Conservation (phyloP, 2,329 filamentous ascomycete genomes). For the Diaporthe citriasiana region DNA sequence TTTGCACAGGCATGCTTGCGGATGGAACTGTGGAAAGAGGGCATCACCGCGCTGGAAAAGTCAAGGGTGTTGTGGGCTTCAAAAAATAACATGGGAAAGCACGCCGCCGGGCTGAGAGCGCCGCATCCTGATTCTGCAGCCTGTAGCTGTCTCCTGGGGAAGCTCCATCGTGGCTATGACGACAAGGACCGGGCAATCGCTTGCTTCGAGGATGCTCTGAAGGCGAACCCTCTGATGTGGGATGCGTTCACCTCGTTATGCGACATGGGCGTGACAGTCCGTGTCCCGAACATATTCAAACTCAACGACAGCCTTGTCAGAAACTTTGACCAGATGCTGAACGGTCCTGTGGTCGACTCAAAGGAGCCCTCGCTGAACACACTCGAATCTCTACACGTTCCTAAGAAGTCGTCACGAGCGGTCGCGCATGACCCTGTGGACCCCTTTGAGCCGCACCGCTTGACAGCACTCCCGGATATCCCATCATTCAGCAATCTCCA, state of each 20-base stretch:
- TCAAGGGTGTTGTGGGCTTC: slow-evolving; percentile 81
- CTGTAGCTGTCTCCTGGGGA: slow-evolving; percentile 86
- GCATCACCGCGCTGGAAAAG: slow-evolving; percentile 87
- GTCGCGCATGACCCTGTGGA: slow-evolving; percentile 58
- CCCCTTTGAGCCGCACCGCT: slow-evolving; percentile 65
- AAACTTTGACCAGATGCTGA: slow-evolving; percentile 59
- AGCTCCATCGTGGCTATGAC: slow-evolving; percentile 87
- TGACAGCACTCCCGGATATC: slow-evolving; percentile 57
- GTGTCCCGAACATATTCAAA: slow-evolving; percentile 89
- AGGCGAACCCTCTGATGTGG: slow-evolving; percentile 97
- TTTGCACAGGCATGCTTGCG: slow-evolving; percentile 91
- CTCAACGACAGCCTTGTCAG: slow-evolving; percentile 69
- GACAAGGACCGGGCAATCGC: slow-evolving; percentile 86
- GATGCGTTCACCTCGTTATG: slow-evolving; percentile 93
- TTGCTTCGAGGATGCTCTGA: slow-evolving; percentile 90
- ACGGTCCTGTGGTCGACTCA: slow-evolving; percentile 52
- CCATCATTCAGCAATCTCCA: slow-evolving; percentile 57
- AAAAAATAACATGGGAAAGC: slow-evolving; percentile 84
- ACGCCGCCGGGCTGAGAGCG: slow-evolving; percentile 81
- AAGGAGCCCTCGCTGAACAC: slow-evolving; percentile 54
- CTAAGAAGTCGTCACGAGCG: slow-evolving; percentile 49
- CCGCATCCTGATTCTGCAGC: slow-evolving; percentile 86
- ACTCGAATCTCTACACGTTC: slow-evolving; percentile 54
- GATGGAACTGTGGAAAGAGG: slow-evolving; percentile 84
- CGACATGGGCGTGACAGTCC: slow-evolving; percentile 86